Base-by-base conservation (phyloP, 1,139 yeast species). In the Debaryomyces fabryi region DNA sequence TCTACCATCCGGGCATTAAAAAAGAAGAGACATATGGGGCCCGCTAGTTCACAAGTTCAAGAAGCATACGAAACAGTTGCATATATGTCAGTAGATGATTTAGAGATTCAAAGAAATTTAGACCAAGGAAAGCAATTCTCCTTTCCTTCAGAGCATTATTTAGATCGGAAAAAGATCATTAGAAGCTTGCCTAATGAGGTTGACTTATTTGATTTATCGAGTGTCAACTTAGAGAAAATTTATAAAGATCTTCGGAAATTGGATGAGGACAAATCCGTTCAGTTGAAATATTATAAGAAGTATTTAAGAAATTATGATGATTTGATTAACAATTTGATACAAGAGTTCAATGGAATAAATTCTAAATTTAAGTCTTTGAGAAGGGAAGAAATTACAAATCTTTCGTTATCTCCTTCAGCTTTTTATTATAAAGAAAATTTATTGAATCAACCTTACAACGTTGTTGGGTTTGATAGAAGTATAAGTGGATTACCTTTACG, bases 391-490 rank as follows among this genome's bases (percentile, higher is more conserved):
- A 54, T 63, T 37, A 69, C 65, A 45, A 62, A 59, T 44, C 60
- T 70, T 47, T 58, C 62, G 39, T 58, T 69, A 24, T 60, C 65
- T 25, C 68, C 70, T 2, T 63, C 63, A 15, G 60, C 69, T 1
- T 67, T 62, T 47, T 53, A 65, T 36, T 65, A 63, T 47, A 64
- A 65, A 39, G 68, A 67, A 45, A 68, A 70, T 49, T 54, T 71
- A 32, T 66, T 66, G 42, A 65, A 65, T 23, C 56, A 66, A 46
- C 72, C 75, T 4, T 74, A 75, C 55, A 74, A 75, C 55, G 78
- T 75, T 6, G 62, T 73, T 7, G 81, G 81, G 3, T 74, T 74
- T 55, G 81, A 76, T 58, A 61, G 72, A 43, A 64, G 72, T 34
- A 54, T 74, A 18, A 62, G 71, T 37, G 81, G 81, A 4, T 59